phyloP scores from a whole-genome alignment of 495 filamentous ascomycete genomes.

The Symbiotaphrina buchneri region DNA sequence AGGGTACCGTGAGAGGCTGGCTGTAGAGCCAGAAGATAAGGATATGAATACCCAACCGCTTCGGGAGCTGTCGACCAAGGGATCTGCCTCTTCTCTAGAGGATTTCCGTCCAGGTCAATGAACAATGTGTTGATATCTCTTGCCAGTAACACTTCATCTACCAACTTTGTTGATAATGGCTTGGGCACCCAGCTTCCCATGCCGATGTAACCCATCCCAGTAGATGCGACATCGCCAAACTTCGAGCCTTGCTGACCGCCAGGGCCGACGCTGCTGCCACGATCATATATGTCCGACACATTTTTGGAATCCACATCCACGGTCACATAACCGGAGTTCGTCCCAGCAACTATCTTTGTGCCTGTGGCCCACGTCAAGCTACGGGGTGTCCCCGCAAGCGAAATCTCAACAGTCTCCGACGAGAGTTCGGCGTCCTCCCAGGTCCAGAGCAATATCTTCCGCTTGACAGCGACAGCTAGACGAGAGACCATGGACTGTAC shows the following conservation, averaged over 20 bases:
- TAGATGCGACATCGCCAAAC: slow-evolving; percentile 43
- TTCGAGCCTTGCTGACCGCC: slow-evolving; percentile 35
- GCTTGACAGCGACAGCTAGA: slow-evolving; percentile 77
- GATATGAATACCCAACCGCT: slow-evolving; percentile 83
- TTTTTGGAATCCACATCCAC: slow-evolving; percentile 57
- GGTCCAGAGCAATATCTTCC: slow-evolving; percentile 72
- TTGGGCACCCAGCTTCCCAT: slow-evolving; percentile 78
- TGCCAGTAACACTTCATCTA: slow-evolving; percentile 66
- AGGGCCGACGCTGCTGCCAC: slow-evolving; percentile 49
- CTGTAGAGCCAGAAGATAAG: slow-evolving; percentile 78
- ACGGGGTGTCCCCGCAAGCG: slow-evolving; percentile 55
- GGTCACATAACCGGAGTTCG: slow-evolving; percentile 72
- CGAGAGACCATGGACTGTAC: slow-evolving; percentile 80
- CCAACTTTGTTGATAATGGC: slow-evolving; percentile 62
- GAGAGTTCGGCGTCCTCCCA: slow-evolving; percentile 89
- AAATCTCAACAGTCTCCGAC: slow-evolving; percentile 48
- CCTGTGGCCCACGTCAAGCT: slow-evolving; percentile 78
- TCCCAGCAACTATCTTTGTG: slow-evolving; percentile 63
- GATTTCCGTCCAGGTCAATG: slow-evolving; percentile 59
- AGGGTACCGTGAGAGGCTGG: slow-evolving; percentile 62
- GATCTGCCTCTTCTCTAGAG: slow-evolving; percentile 66
- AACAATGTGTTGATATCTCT: slow-evolving; percentile 95
- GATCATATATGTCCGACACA: slow-evolving; percentile 55
- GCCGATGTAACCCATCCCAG: slow-evolving; percentile 87
- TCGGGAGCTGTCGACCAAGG: slow-evolving; percentile 82